Conservation (phyloP, 108 stramenopile genomes). For the Parietichytrium sp. region DNA sequence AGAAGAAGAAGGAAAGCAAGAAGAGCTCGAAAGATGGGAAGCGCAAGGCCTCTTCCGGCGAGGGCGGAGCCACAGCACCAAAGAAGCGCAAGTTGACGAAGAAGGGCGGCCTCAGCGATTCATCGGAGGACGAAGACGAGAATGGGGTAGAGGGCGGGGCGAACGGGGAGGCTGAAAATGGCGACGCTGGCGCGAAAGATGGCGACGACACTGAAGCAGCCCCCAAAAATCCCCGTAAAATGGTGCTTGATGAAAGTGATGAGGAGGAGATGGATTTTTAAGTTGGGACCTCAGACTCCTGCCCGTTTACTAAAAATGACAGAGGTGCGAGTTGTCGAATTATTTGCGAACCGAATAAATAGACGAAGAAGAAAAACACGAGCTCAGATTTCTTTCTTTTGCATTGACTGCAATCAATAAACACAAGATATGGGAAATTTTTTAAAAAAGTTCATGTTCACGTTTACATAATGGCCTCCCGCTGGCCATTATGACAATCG, state of each 20-base stretch:
- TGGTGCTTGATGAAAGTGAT: not conserved
- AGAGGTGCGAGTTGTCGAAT: no score
- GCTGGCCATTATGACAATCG: no score
- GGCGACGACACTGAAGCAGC: not conserved
- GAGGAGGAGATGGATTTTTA: constrained; percentile 28
- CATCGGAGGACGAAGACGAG: not conserved
- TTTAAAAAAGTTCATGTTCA: no score
- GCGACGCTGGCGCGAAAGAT: not conserved
- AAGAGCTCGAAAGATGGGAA: not conserved
- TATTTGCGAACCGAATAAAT: no score
- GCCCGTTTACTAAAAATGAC: no score
- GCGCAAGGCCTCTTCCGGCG: not conserved
- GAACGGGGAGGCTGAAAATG: not conserved
- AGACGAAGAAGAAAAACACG: no score
- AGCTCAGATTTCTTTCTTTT: no score
- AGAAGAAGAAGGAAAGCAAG: not conserved
- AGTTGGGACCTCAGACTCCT: no score
- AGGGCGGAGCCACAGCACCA: not conserved
- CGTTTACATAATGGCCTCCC: no score
- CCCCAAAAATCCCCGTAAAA: not conserved
- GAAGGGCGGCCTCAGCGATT: not conserved
- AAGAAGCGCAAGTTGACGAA: not conserved
- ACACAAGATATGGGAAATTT: no score
- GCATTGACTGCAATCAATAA: no score
- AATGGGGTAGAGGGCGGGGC: not conserved